phyloP scores from a whole-genome alignment of 1,139 yeast genomes.

The Geotrichum histeridarum region DNA sequence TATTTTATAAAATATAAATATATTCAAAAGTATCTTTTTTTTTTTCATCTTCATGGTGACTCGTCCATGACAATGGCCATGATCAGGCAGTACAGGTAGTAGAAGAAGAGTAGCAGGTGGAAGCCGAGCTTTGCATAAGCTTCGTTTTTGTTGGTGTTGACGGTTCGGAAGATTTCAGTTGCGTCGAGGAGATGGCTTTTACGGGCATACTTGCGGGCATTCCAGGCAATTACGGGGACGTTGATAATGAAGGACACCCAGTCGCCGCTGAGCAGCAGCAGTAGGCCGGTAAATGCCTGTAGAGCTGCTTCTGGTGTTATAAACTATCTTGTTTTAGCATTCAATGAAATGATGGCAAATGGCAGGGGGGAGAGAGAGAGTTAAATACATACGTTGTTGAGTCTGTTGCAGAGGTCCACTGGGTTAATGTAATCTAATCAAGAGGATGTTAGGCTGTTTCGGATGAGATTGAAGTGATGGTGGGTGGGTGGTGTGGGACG shows the following conservation, averaged over 20 bases:
- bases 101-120: conserved; percentile 84
- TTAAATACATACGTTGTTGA: conserved; percentile 43
- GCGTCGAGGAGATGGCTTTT: conserved; percentile 84
- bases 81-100: conserved; percentile 89
- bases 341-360: background rate
- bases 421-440: conserved; percentile 65
- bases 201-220: conserved; percentile 60
- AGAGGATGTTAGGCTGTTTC: background rate
- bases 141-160: conserved; percentile 82
- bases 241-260: conserved; percentile 82
- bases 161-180: conserved; percentile 88
- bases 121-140: conserved; percentile 80
- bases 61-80: conserved; percentile 19
- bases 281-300: conserved; percentile 61
- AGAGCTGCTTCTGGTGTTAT: conserved; percentile 80
- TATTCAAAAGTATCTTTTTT: background rate
- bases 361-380: background rate
- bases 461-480: background rate
- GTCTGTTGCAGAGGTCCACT: conserved; percentile 82
- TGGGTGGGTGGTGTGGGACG: too few relatives aligned
- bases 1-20: background rate
- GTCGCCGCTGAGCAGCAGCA: conserved; percentile 77
- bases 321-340: too few relatives aligned
- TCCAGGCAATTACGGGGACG: conserved; percentile 73
- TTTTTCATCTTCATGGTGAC: conserved; percentile 3